Base-by-base conservation (phyloP, 2,329 filamentous ascomycete genomes). In the Ustulina deusta region DNA sequence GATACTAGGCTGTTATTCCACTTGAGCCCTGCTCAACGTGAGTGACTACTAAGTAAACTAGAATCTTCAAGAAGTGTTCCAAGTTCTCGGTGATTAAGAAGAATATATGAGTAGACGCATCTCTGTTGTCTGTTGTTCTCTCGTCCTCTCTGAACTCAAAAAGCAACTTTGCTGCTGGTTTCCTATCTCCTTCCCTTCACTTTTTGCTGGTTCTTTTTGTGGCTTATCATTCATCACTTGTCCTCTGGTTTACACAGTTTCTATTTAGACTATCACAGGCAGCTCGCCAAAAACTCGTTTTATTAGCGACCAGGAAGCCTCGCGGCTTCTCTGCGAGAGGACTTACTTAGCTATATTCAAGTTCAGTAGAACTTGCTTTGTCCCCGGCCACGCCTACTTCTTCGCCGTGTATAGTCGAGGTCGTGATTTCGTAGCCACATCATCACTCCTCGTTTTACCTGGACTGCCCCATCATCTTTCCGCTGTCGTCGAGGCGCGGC, bases 1-100 rank as follows among this genome's bases (percentile, higher is more conserved):
- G 36, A 52, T 11, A 36, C 38, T 27, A 27, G 63, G n/a, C 38
- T 55, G n/a, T 61, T 60, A 55, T 65, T 56, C 63, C 48, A 55
- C 49, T 49, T 56, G 40, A n/a, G 32, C 40, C 42, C 49, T 61
- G 25, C 42, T 25, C 17, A 49, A 42, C 44, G 51, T 10, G 22
- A 25, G 6, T 57, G n/a, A 42, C 54, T 51, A 52, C 22, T 52
- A 51, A 51, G 32, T 27, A 22, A n/a, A 22, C 36, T 7, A 17
- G 44, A 55, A 34, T 29, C 22, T 34, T 22, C 32, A 32, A 44
- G 40, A 34, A 2, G 20, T 27, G n/a, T 22, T 38, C 40, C 34
- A 13, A 17, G 34, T 38, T 36, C 27, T 34, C 17, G 11, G 10
- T 29, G 13, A 32, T 44, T 20, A 17, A 49, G 34, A 44, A 27